phyloP scores from a whole-genome alignment of 108 stramenopile genomes.

The Discostella stelligeroides region DNA sequence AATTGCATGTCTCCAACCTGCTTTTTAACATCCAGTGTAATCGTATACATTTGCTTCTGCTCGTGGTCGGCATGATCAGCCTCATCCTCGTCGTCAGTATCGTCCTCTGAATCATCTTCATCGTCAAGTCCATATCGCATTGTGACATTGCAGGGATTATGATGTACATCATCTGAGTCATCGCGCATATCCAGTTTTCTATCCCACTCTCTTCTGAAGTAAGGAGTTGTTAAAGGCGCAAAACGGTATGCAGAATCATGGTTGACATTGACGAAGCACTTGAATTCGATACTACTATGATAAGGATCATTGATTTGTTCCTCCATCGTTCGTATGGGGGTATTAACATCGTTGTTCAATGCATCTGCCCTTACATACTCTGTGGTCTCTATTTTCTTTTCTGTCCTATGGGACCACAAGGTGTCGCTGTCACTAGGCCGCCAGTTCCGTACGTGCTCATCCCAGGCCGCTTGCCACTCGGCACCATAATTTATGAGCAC shows the following conservation, averaged over 20 bases:
- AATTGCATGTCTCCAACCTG: not conserved
- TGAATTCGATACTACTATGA: conserved; percentile 28
- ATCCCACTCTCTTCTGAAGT: conserved; percentile 25
- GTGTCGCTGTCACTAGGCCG: conserved; percentile 31
- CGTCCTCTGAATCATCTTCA: conserved; percentile 17
- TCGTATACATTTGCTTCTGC: conserved; percentile 33
- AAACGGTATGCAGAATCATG: conserved; percentile 32
- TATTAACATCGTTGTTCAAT: conserved; percentile 27
- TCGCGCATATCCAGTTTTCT: conserved; percentile 15
- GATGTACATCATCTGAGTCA: conserved; percentile 21
- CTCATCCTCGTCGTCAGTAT: conserved; percentile 12
- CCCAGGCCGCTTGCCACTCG: conserved; percentile 67
- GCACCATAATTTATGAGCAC: conserved; percentile 62
- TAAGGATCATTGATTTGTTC: conserved; percentile 45
- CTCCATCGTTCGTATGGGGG: conserved; percentile 40
- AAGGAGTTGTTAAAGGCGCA: conserved; percentile 31
- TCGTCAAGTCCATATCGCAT: conserved; percentile 16
- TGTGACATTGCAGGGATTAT: conserved; percentile 29
- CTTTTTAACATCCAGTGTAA: conserved; percentile 29
- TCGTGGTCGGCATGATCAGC: not conserved
- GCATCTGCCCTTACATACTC: conserved; percentile 35
- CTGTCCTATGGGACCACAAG: conserved; percentile 24
- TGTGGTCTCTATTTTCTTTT: conserved; percentile 14
- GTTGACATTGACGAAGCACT: conserved; percentile 33
- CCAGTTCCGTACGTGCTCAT: conserved; percentile 55